Conservation (phyloP, 352 stramenopile species). For the Phytophthora tubulina region DNA sequence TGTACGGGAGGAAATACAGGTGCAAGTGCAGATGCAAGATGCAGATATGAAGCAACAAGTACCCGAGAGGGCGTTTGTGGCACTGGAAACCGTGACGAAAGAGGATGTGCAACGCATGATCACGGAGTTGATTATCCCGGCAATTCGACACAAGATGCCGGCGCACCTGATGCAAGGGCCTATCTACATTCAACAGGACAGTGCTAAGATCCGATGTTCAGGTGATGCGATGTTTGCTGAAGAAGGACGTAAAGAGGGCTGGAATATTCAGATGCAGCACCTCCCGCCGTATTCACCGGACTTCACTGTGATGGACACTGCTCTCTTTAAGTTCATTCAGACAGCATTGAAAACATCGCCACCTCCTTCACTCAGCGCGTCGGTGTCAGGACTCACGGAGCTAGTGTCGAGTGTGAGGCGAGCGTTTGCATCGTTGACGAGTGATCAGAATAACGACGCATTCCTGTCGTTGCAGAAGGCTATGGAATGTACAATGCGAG, state of each 20-base stretch:
- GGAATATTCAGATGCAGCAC: constrained; percentile 52
- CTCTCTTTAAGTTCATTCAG: constrained; percentile 46
- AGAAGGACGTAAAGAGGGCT: constrained; percentile 48
- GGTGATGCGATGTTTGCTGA: constrained; percentile 45
- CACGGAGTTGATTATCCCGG: constrained; percentile 42
- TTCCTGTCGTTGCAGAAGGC: constrained; percentile 55
- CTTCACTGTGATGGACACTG: constrained; percentile 52
- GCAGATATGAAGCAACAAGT: constrained; percentile 14
- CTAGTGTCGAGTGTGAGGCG: constrained; percentile 37
- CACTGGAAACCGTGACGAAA: constrained; percentile 51
- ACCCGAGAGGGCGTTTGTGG: constrained; percentile 14
- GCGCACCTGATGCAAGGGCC: constrained; percentile 40
- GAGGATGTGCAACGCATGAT: constrained; percentile 59
- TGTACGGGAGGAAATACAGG: constrained; percentile 31
- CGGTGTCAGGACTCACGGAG: constrained; percentile 36
- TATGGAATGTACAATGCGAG: constrained; percentile 55
- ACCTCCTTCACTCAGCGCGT: constrained; percentile 1
- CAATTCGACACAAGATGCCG: constrained; percentile 47
- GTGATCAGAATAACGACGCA: constrained; percentile 47
- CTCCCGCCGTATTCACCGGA: constrained; percentile 55
- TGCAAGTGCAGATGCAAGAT: neutral
- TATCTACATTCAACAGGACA: constrained; percentile 59
- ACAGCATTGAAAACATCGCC: constrained; percentile 33
- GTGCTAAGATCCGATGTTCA: constrained; percentile 47
- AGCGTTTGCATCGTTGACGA: constrained; percentile 42